phyloP scores from a whole-genome alignment of 345 rosid species.

The Aegle marmelos region DNA sequence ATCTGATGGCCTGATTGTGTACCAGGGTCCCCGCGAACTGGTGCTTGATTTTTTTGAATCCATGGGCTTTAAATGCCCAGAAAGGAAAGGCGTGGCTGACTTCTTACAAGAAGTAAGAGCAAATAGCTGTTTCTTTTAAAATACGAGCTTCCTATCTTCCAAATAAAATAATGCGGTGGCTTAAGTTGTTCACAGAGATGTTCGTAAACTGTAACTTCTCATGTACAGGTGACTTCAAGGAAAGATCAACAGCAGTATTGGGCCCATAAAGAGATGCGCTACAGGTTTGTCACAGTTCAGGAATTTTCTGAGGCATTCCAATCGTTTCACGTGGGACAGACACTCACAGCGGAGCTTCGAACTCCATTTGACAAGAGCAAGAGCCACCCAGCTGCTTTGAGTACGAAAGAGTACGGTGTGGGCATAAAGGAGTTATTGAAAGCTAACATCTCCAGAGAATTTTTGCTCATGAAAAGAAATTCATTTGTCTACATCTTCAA shows the following conservation, averaged over 20 bases:
- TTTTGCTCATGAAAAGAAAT: conserved; percentile 61
- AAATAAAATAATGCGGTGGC: neutral
- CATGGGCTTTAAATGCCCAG: conserved; percentile 71
- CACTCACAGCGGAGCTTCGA: conserved; percentile 38
- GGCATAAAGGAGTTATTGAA: conserved; percentile 47
- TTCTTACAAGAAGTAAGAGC: conserved; percentile 73
- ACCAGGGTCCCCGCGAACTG: too few relatives aligned
- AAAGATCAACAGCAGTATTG: conserved; percentile 76
- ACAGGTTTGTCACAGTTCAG: conserved; percentile 41
- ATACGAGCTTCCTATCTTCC: conserved; percentile 15
- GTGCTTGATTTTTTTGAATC: conserved; percentile 41
- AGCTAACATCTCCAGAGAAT: conserved; percentile 55
- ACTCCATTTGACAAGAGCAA: conserved; percentile 44
- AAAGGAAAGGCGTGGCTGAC: conserved; percentile 75
- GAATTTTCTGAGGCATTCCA: conserved; percentile 55
- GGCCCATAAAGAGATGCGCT: conserved; percentile 42
- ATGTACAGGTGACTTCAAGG: conserved; percentile 57
- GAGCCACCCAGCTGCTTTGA: conserved; percentile 61
- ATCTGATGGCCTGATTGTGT: conserved; percentile 48
- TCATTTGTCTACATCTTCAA: conserved; percentile 51
- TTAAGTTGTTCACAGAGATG: neutral
- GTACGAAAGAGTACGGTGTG: conserved; percentile 45
- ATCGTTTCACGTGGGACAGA: conserved; percentile 35
- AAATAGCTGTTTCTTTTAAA: neutral
- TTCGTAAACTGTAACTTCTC: neutral